Base-by-base conservation (phyloP, 2,329 filamentous ascomycete genomes). In the Microcyclospora pomicola region DNA sequence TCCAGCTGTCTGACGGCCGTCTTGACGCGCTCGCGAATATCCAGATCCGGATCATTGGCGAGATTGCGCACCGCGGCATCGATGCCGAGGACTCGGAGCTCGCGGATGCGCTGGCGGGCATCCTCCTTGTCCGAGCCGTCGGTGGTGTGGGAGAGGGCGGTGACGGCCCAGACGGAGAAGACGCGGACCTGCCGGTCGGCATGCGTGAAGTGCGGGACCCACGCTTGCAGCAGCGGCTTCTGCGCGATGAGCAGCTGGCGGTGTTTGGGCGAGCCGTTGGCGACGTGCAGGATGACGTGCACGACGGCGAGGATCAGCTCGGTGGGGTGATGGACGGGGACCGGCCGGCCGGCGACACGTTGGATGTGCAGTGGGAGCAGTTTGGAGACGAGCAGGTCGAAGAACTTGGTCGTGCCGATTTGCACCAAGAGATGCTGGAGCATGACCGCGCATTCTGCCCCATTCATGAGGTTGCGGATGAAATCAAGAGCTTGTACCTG, bases 401-500 rank as follows among this genome's bases (percentile, higher is more conserved):
- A 88, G 37, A 96, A 68, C 30, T 79, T 72, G 41, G 84, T 75
- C 53, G 83, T 73, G 1, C 84, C 83, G 34, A 95, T 69, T 39
- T 78, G 72, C 41, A 67, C 72, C 53, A 96, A 80, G 15, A 96
- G 62, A 51, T 82, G 78, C 53, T 94, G 86, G 43, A 95, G 85
- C 75, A 95, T 88, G 61, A 65, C 75, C 43, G 58, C 67, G 48
- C 62, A 69, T 48, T 59, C 74, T 49, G 59, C 65, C 42, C 78
- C 75, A 40, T 80, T 81, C 47, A 95, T 82, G 27, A 96, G 67
- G 59, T 98, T 98, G 38, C 88, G 75, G 44, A 98, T 75, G 49
- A 96, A 80, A 50, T 92, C 81, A 13, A 96, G 72, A 0, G 80
- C 83, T 60, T 96, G 87, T 55, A 94, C 85, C 60, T 96, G 88